These are phyloP conservation scores for Rutidosis leptorrhynchoides DNA, from an alignment of 129 eudicot species.

Conservation along the genomic window DNA sequence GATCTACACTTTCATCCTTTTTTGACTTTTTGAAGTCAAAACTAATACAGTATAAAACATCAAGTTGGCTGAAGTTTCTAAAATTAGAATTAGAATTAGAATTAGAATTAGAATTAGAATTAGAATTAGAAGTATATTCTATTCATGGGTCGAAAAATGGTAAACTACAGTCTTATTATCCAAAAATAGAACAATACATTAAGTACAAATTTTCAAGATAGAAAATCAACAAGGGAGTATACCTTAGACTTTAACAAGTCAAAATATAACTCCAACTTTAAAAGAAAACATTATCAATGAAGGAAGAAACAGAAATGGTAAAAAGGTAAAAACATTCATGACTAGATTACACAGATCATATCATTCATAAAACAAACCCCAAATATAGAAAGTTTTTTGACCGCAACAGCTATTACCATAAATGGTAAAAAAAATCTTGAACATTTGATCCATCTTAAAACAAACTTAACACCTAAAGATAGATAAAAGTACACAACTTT, in stretches of 20 bases:
- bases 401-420: constrained; percentile 39
- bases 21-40: constrained; percentile 24
- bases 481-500: not conserved
- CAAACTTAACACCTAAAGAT: not conserved
- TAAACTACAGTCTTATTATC: not conserved
- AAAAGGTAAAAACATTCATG: constrained; percentile 13
- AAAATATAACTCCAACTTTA: constrained; percentile 7
- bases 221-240: not conserved
- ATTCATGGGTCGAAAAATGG: constrained; percentile 3
- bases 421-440: constrained; percentile 29
- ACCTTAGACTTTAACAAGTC: constrained; percentile 23
- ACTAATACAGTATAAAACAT: not conserved
- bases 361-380: constrained; percentile 22
- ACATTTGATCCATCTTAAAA: not conserved
- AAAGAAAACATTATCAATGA: constrained; percentile 2
- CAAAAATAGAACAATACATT: not conserved
- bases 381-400: constrained; percentile 20
- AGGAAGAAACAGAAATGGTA: not conserved
- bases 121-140: constrained; percentile 8
- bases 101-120: too few relatives aligned
- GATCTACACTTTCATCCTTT: not conserved
- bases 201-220: not conserved
- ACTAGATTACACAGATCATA: not conserved
- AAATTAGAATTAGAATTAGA: too few relatives aligned
- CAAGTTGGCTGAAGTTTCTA: not conserved